Evolutionary conservation across 2,329 filamentous ascomycete species (phyloP), one percentile per base, ranked within the genome.

Genomic region (Phaeosphaeriaceae sp.): DNA sequence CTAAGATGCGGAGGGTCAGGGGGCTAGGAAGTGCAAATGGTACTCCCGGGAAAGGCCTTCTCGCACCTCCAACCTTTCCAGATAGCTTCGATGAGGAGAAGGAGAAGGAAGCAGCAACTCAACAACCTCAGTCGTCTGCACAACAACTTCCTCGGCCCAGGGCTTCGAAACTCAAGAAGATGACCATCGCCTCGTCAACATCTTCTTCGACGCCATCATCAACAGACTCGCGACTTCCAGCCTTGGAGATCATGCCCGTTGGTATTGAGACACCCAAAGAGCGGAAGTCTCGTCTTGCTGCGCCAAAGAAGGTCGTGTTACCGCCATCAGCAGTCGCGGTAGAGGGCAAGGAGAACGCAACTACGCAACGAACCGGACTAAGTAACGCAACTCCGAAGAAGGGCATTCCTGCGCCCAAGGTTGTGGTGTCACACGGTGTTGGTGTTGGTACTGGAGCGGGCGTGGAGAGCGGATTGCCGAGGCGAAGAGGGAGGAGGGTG

Each of bases 21-120:
- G 72, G 71, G 0, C 58, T 79, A 0, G 76, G 77, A 3, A 71
- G 74, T 1, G 60, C 69, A 13, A 79, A 79, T 55, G 75, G 77
- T 2, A 76, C 75, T 10, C 77, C 78, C 20, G 75, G 70, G 9
- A 80, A 78, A 52, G 75, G 68, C 0, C 59, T 79, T 9, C 58
- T 77, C 1, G 62, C 67, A 1, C 67, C 71, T n/a, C 52, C 63
- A 2, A 69, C 69, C 20, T 55, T 77, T 2, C 66, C 13, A 44
- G 41, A 44, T 44, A 19, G n/a, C 7, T 19, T 21, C 19, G 61
- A 63, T 25, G 67, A 71, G 36, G 69, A 71, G 31, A 68, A 69
- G 27, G 67, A 71, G 40, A 69, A 72, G 33, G 68, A 69, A 27
- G 66, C 71, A 24, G 53, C 52, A 9, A 41, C 48, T 3, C 22